Base-by-base conservation (phyloP, 176 grass and related monocot species). In the Oryza meyeriana region DNA sequence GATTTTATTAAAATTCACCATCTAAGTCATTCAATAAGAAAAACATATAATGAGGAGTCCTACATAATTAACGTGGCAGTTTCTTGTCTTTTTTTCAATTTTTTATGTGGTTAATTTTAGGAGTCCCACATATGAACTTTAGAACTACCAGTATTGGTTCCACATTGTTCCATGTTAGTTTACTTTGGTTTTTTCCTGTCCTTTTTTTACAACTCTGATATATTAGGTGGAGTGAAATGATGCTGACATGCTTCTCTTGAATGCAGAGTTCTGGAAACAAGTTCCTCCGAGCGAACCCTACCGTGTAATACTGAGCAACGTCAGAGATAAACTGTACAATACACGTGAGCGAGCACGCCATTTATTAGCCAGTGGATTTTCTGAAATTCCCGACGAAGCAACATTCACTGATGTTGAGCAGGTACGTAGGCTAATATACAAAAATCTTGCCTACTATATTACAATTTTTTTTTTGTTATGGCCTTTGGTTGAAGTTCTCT, bases 251-350 rank as follows among this genome's bases (percentile, higher is more conserved):
- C 45, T 85, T 87, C 44, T 70, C 28, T 74, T 86, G 69, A 62
- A 75, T 88, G 50, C 86, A 98, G 95, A 98, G 66, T 98, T 98
- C 64, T 98, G 95, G 95, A 98, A 98, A 76, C 88, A 98, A 83
- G 95, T 94, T 78, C 95, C 95, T 71, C 81, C 90, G 58, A 98
- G 61, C 26, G 92, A 98, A 89, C 95, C 95, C 31, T 98, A 98
- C 42, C 95, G 95, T 84, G 95, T 98, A 30, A 86, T 98, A 86
- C 87, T 94, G 50, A 92, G 92, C 81, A 88, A 91, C 82, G 86
- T 98, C 35, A 94, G 95, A 85, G 95, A 98, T 75, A 98, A 94
- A 79, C 40, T 98, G 62, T 98, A 98, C 66, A 88, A 91, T 67
- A 98, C 92, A 8, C 88, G 90, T 68, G 95, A 98, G 32, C 78